These are phyloP conservation scores for Lasiosphaeria miniovina DNA, from an alignment of 495 filamentous ascomycete genomes.

Conservation along the genomic window DNA sequence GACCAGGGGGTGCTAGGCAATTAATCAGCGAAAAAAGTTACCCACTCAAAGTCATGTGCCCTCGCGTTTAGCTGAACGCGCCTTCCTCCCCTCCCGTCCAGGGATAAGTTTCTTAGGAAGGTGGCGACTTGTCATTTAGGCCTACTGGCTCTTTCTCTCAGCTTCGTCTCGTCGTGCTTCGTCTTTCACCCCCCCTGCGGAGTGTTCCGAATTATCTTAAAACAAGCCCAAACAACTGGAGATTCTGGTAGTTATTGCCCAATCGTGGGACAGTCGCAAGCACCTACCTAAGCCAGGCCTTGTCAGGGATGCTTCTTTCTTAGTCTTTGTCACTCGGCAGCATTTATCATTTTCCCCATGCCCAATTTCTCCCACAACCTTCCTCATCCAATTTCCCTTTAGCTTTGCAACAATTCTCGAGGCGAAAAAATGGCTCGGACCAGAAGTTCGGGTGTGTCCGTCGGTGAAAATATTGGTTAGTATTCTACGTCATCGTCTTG, in stretches of 20 bases:
- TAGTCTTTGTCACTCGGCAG: background rate
- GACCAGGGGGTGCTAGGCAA: background rate
- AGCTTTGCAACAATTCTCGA: background rate
- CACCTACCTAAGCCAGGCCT: background rate
- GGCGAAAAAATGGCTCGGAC: background rate
- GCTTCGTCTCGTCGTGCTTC: background rate
- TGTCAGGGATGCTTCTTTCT: background rate
- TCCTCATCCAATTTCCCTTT: background rate
- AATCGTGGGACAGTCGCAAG: too few species aligned
- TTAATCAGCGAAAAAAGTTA: too few species aligned
- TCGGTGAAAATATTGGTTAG: background rate
- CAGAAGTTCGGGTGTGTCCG: background rate
- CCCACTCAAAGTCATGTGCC: conserved; percentile 21
- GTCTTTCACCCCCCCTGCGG: too few species aligned
- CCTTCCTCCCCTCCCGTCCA: conserved; percentile 5
- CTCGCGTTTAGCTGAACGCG: conserved; percentile 27
- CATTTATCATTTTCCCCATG: background rate
- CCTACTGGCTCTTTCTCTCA: background rate
- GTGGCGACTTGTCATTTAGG: conserved; percentile 1
- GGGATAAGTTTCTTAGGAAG: conserved; percentile 10
- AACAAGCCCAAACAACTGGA: too few species aligned
- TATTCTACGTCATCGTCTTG: background rate
- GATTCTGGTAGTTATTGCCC: too few species aligned
- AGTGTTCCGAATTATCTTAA: too few species aligned
- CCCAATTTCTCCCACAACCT: background rate